phyloP scores from a whole-genome alignment of 2,329 filamentous ascomycete genomes.

The Pestalotiopsis sp. region DNA sequence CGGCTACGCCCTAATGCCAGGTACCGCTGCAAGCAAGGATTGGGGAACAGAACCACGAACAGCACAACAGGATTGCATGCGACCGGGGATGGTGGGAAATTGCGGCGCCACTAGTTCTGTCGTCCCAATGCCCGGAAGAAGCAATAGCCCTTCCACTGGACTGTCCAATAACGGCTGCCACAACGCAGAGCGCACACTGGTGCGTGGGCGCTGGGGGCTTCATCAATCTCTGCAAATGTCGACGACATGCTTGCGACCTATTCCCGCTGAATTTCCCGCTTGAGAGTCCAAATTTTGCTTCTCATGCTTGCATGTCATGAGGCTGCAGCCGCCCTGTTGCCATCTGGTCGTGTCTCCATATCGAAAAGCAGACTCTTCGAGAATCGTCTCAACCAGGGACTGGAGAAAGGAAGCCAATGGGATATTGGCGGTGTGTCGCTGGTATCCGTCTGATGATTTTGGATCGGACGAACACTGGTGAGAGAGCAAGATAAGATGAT shows the following conservation, averaged over 20 bases:
- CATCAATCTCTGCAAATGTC: neutral
- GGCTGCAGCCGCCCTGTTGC: neutral
- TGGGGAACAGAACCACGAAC: neutral
- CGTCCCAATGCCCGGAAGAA: slow-evolving; percentile 16
- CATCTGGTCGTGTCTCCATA: neutral
- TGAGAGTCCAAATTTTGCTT: neutral
- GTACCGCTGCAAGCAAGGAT: slow-evolving; percentile 18
- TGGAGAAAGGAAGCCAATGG: neutral
- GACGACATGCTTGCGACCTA: neutral
- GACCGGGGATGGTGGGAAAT: slow-evolving; percentile 13
- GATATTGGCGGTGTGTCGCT: neutral
- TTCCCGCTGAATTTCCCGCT: neutral
- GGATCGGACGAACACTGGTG: neutral
- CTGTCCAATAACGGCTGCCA: neutral
- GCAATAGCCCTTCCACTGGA: slow-evolving; percentile 7
- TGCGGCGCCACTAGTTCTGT: slow-evolving; percentile 16
- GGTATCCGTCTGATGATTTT: neutral
- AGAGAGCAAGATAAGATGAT: neutral
- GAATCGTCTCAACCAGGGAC: neutral
- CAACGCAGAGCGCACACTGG: neutral
- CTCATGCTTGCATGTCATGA: neutral
- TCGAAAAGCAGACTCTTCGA: neutral
- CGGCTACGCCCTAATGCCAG: slow-evolving; percentile 14
- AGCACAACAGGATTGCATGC: neutral
- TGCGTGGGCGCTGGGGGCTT: neutral